A percentile compares a stretch with the other conserved stretches of the same genome.
phyloP scores from a whole-genome alignment of 2,329 filamentous ascomycete genomes.

The Aspergillus sp. region DNA sequence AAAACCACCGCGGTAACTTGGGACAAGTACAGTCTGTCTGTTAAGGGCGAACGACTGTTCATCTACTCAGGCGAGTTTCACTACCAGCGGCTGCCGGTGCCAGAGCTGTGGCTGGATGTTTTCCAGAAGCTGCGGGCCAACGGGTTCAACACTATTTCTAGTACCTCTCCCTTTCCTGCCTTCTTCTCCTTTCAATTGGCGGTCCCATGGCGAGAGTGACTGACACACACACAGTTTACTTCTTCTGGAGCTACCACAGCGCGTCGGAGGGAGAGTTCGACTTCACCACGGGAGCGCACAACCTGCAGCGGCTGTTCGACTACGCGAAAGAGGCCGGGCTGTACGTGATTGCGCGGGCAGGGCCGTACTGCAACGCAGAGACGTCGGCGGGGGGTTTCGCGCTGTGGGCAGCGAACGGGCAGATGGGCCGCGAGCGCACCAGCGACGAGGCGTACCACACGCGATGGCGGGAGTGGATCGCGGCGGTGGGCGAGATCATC shows the following conservation, averaged over 20 bases:
- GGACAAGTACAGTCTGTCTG: constrained; percentile 51
- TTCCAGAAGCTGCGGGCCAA: constrained; percentile 55
- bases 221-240: constrained; percentile 21
- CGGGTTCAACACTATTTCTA: constrained; percentile 51
- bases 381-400: constrained; percentile 49
- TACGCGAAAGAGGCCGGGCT: constrained; percentile 52
- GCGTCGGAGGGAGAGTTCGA: constrained; percentile 38
- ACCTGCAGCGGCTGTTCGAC: constrained; percentile 51
- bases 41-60: constrained; percentile 50
- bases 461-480: constrained; percentile 49
- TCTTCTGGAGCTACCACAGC: constrained; percentile 31
- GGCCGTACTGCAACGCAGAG: constrained; percentile 54
- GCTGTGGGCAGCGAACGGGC: constrained; percentile 48
- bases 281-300: constrained; percentile 51
- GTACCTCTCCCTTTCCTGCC: too few species aligned
- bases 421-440: constrained; percentile 43
- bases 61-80: constrained; percentile 54
- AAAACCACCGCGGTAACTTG: constrained; percentile 48
- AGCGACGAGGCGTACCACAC: constrained; percentile 44
- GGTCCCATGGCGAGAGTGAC: neutral
- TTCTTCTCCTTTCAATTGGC: neutral
- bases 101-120: constrained; percentile 54
- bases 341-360: constrained; percentile 51
- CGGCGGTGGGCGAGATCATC: constrained; percentile 47
- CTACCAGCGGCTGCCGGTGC: constrained; percentile 53